These are phyloP conservation scores for Colletotrichum euphorbiae DNA, from an alignment of 2,329 filamentous ascomycete genomes.

Conservation along the genomic window DNA sequence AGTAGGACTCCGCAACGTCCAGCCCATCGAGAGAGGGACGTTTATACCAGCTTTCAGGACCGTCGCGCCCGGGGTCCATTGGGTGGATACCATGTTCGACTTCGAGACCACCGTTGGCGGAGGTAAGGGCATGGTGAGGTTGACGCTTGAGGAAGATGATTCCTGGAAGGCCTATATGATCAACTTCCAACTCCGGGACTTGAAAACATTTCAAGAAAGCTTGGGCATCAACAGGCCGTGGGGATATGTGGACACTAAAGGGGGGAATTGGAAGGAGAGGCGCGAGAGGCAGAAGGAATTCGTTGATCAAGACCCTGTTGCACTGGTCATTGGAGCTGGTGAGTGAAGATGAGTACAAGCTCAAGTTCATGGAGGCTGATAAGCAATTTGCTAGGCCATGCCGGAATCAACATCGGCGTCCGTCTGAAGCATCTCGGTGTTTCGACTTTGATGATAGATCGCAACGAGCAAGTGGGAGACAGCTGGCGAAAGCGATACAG, in stretches of 20 bases:
- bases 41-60: slow-evolving; percentile 29
- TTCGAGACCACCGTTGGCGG: slow-evolving; percentile 39
- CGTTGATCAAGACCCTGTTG: slow-evolving; percentile 63
- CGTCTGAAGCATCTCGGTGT: slow-evolving; percentile 70
- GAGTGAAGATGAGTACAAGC: slow-evolving; percentile 43
- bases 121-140: slow-evolving; percentile 39
- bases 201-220: slow-evolving; percentile 66
- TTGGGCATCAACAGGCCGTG: slow-evolving; percentile 59
- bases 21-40: slow-evolving; percentile 11
- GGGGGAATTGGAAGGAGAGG: slow-evolving; percentile 71
- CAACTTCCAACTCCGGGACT: slow-evolving; percentile 67
- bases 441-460: slow-evolving; percentile 68
- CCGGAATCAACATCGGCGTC: slow-evolving; percentile 67
- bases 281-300: slow-evolving; percentile 62
- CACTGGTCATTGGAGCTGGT: slow-evolving; percentile 68
- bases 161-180: slow-evolving; percentile 73
- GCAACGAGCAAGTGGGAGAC: slow-evolving; percentile 68
- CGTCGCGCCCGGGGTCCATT: slow-evolving; percentile 30
- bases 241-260: slow-evolving; percentile 65
- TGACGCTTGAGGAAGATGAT: slow-evolving; percentile 29
- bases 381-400: slow-evolving; percentile 59
- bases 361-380: not conserved
- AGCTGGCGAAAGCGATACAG: slow-evolving; percentile 72
- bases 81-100: slow-evolving; percentile 40
- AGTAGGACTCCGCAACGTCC: slow-evolving; percentile 11